Conservation (phyloP, 202 grass and related monocot species). For the Brachypodium distachyon region DNA sequence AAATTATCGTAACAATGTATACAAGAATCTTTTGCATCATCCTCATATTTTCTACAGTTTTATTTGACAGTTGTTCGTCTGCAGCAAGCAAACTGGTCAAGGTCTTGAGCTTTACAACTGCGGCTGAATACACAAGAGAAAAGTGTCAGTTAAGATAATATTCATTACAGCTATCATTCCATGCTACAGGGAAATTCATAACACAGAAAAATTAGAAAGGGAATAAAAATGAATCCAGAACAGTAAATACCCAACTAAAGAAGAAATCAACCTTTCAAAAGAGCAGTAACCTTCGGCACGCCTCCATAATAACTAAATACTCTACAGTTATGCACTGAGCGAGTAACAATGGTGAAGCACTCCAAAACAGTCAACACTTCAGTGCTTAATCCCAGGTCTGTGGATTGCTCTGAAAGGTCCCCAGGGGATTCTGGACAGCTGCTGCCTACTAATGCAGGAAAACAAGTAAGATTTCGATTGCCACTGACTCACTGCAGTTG, state of each 20-base stretch:
- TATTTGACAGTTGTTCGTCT: conserved; percentile 65
- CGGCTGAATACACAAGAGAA: conserved; percentile 50
- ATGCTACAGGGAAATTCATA: conserved; percentile 7
- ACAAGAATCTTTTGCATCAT: conserved; percentile 86
- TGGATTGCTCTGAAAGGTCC: conserved; percentile 60
- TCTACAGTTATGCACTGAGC: conserved; percentile 85
- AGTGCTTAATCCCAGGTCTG: conserved; percentile 47
- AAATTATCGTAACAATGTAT: conserved; percentile 80
- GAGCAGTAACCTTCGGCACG: conserved; percentile 83
- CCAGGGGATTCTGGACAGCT: conserved; percentile 42
- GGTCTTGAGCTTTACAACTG: conserved; percentile 87
- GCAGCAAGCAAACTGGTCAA: conserved; percentile 75
- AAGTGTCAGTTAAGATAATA: conserved; percentile 18
- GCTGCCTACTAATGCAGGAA: conserved; percentile 44
- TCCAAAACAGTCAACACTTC: conserved; percentile 71
- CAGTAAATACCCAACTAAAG: neutral
- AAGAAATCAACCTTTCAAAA: conserved; percentile 82
- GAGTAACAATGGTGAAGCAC: conserved; percentile 70
- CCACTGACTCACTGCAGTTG: conserved; percentile 3
- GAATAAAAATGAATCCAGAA: conserved; percentile 13
- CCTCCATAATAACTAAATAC: conserved; percentile 99
- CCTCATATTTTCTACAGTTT: conserved; percentile 65
- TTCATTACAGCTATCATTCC: neutral
- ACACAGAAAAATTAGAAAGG: conserved; percentile 3
- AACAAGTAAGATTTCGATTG: conserved; percentile 11